Evolutionary conservation across 768 basidiomycete genomes (phyloP).

Genomic region (Sporobolomyces phaffii): DNA sequence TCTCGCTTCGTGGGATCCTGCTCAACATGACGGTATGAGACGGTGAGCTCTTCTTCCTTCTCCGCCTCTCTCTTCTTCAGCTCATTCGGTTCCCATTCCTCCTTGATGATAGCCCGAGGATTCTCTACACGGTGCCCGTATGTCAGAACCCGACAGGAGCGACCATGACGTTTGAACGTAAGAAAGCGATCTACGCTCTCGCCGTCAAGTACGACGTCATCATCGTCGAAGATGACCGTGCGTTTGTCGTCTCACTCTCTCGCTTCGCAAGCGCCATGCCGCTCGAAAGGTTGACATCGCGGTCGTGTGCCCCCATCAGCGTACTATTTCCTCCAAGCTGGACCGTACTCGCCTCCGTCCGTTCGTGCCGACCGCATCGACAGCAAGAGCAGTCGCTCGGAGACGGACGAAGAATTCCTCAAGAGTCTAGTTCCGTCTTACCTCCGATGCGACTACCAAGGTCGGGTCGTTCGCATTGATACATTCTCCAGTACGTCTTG

Average conservation of each 20-base stretch:
- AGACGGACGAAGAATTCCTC: constrained; percentile 48
- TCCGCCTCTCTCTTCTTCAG: constrained; percentile 27
- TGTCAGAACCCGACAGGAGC: constrained; percentile 78
- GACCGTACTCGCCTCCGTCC: constrained; percentile 53
- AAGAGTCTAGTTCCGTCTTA: constrained; percentile 42
- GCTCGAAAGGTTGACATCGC: neutral
- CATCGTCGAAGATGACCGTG: constrained; percentile 72
- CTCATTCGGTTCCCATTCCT: constrained; percentile 55
- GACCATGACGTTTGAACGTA: constrained; percentile 61
- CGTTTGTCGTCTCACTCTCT: constrained; percentile 16
- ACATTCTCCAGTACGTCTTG: constrained; percentile 51
- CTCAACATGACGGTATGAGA: constrained; percentile 52
- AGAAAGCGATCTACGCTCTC: constrained; percentile 73
- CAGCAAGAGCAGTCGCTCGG: constrained; percentile 37
- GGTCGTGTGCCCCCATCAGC: constrained; percentile 45
- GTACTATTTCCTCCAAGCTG: constrained; percentile 68
- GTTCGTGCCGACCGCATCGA: constrained; percentile 37
- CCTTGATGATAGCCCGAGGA: no score
- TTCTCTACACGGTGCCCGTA: constrained; percentile 62
- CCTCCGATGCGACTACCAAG: constrained; percentile 65
- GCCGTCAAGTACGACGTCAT: constrained; percentile 74
- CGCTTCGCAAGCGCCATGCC: no score
- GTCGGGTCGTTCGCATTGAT: constrained; percentile 75
- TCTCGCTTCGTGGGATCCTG: constrained; percentile 63
- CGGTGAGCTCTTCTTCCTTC: constrained; percentile 49